These are phyloP conservation scores for Ligustrum vulgare DNA, from an alignment of 257 asterid genomes.

Conservation along the genomic window DNA sequence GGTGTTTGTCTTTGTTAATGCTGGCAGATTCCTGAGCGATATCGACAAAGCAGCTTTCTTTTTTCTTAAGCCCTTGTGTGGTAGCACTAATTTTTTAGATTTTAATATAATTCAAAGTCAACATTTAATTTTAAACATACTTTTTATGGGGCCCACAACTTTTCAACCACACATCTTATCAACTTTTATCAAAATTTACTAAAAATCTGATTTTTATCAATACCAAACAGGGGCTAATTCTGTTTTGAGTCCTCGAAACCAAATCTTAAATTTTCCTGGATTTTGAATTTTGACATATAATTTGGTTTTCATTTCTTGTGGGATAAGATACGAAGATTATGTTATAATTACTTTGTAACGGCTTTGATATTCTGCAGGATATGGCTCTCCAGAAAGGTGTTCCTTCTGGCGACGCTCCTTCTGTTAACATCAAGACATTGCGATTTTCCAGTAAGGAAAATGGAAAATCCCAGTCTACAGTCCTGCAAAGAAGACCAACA, in stretches of 20 bases:
- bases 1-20: not conserved
- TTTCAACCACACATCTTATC: too few species aligned
- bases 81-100: too few species aligned
- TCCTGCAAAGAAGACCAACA: constrained; percentile 43
- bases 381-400: constrained; percentile 47
- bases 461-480: constrained; percentile 50
- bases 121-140: too few species aligned
- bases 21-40: not conserved
- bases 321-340: not conserved
- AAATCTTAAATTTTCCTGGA: not conserved
- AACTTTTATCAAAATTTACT: too few species aligned
- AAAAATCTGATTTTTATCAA: too few species aligned
- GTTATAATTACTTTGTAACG: not conserved
- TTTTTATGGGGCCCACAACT: too few species aligned
- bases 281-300: not conserved
- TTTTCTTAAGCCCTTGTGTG: too few species aligned
- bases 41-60: not conserved
- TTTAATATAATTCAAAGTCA: too few species aligned
- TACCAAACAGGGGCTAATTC: too few species aligned
- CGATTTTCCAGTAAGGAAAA: too few species aligned
- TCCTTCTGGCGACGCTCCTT: constrained; percentile 34
- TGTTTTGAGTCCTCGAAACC: not conserved
- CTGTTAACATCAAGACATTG: constrained; percentile 34
- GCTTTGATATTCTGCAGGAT: constrained; percentile 44
- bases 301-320: not conserved